Evolutionary conservation across 2,329 filamentous ascomycete species (phyloP), one percentile per base, ranked within the genome.

Genomic region (Ilyonectria robusta): DNA sequence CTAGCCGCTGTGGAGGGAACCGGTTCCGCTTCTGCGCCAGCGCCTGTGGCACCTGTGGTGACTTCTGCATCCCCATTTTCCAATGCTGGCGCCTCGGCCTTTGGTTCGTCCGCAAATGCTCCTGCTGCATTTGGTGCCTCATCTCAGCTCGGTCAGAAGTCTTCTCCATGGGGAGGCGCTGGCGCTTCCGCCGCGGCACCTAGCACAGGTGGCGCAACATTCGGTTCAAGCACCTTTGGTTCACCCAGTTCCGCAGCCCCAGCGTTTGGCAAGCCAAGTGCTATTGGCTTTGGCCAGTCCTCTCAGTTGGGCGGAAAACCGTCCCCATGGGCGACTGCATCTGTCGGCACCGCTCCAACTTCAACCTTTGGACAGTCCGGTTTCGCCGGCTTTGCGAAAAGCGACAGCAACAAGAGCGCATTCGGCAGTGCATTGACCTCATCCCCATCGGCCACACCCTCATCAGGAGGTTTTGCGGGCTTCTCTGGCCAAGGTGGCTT

Each of bases 401-500:
- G 79, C 54, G 78, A 70, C 31, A 74, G 59, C 46, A 75, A 69
- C 35, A 68, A 78, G 54, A 81, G 78, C 56, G 76, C 82, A 1
- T 86, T 86, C 68, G 81, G 79, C 4, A 77, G 77, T 60, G 72
- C 76, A 6, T 15, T 73, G 7, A 61, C 62, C n/a, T 58, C 65
- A 23, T 62, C 74, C 6, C 67, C 79, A 47, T 75, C 81, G 7
- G 78, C 66, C 2, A 55, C 80, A 5, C 73, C 82, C 8, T 80
- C 82, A 7, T 80, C 82, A 11, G 82, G 84, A 33, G 86, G 85
- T 0, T 89, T 89, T 72, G 83, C 88, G 26, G 81, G 81, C 29
- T 90, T 90, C 74, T 85, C 88, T 4, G 83, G 77, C 31, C 83
- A 86, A 65, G 81, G 86, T 3, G 89, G 88, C 1, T 92, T 92